Evolutionary conservation across 495 filamentous ascomycete species (phyloP), one percentile per base, ranked within the genome.

Genomic region (Annulohypoxylon moriforme): DNA sequence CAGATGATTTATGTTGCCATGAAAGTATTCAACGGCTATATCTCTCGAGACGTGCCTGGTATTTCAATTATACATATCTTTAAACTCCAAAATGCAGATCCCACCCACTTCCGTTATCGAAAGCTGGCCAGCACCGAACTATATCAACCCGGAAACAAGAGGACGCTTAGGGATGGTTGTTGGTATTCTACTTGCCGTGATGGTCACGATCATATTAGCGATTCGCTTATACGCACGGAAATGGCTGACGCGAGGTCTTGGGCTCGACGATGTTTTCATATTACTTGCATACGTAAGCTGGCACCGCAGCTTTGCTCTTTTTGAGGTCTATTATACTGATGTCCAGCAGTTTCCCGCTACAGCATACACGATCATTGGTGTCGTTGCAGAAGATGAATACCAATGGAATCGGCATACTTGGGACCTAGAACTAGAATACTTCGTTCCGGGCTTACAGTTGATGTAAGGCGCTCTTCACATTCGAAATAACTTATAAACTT

Each of bases 331-430:
- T 81, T 74, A 46, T 55, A 64, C 18, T 24, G 69, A 70, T 38
- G 13, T 1, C 11, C 6, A 18, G 20, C 31, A 76, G 74, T 50
- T 79, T 49, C 78, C 77, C 25, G 71, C 76, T 9, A 80, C 85
- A 31, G 83, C 78, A 20, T 86, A 85, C 77, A 82, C 78, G 5
- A 76, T 81, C 9, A 69, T 83, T 10, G 83, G 81, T 0, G 24
- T 86, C 8, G 78, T 82, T 24, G 80, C 79, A 0, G 80, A 84
- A 40, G 33, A 76, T 0, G 25, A 53, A n/a, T 86, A 83, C 64
- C 84, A 85, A 25, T 88, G 85, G 86, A 82, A 86, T 60, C 80
- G 87, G 24, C 89, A 90, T 75, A 70, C 85, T 34, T 88, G 85
- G 82, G 86, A 89, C 64, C 75, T 88, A 3, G 81, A 81, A 20